phyloP scores from a whole-genome alignment of 768 basidiomycete species.

The Mycena vitilis region DNA sequence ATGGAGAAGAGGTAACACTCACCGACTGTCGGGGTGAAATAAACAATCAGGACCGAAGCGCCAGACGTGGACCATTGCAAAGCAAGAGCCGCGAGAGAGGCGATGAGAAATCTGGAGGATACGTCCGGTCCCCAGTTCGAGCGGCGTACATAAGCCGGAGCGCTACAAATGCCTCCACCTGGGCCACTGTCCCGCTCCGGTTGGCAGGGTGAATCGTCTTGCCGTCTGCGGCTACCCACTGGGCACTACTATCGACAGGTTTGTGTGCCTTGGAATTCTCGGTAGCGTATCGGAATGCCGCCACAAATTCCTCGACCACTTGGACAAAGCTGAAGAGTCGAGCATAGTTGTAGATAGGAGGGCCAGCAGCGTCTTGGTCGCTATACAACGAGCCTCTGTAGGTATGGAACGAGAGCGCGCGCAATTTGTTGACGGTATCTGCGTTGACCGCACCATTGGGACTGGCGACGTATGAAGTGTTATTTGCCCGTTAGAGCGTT shows the following conservation, averaged over 20 bases:
- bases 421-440: conserved; percentile 12
- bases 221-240: conserved; percentile 6
- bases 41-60: conserved; percentile 43
- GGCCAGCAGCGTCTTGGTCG: conserved; percentile 38
- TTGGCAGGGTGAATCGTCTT: conserved; percentile 16
- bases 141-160: conserved; percentile 15
- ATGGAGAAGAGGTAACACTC: background rate
- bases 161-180: conserved; percentile 38
- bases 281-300: conserved; percentile 26
- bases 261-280: conserved; percentile 20
- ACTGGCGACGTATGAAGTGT: conserved; percentile 38
- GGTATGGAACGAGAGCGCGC: conserved; percentile 12
- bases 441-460: conserved; percentile 15
- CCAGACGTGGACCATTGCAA: conserved; percentile 48
- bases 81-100: conserved; percentile 43
- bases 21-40: conserved; percentile 46
- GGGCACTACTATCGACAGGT: conserved; percentile 29
- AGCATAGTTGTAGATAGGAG: conserved; percentile 41
- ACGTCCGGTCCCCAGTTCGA: conserved; percentile 39
- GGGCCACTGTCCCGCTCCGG: conserved; percentile 17
- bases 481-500: conserved; percentile 48
- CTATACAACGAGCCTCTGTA: conserved; percentile 25
- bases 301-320: conserved; percentile 34
- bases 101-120: conserved; percentile 42
- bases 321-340: conserved; percentile 35